Evolutionary conservation across 345 rosid genomes (phyloP), one percentile per base, ranked within the genome.

Genomic region (Hypericum perforatum): DNA sequence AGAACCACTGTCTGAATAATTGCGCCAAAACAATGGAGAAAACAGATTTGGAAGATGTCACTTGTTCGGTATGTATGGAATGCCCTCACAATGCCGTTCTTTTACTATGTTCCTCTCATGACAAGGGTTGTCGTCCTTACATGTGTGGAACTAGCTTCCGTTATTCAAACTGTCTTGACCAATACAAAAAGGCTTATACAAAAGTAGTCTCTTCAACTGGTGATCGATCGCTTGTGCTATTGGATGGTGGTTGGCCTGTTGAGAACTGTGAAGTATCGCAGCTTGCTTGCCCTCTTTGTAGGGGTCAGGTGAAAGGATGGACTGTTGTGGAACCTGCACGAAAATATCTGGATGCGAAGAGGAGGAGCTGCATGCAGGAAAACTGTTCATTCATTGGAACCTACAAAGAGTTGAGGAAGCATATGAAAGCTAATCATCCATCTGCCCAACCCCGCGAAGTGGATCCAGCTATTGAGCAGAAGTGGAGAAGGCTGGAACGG

Each of bases 141-240:
- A 92, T 92, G 98, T 92, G 98, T 67, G 96, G 88, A 66, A 91
- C 98, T 39, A 91, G 98, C 72, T 87, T 79, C 60, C 84, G 96
- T 0, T 91, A 82, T 57, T 91, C 98, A 22, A 88, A 91, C 51
- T 91, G 98, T 74, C 94, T 91, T 53, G 94, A 87, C 61, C 95
- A 81, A 72, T 91, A 85, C 80, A 79, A 79, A 75, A 85, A 87
- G 51, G 92, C 96, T 9, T 78, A 84, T 54, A 67, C 94, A 5
- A 91, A 85, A 61, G 77, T 61, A 0, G 73, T 60, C 61, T 45
- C 82, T 53, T 66, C 78, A 14, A 56, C 76, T 5, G 68, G 62
- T 43, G 71, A 72, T 38, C 63, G 63, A 58, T 60, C 76, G 12
- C 65, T 70, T 49, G 13, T 39, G 43, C 40, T 54, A 5, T 54